A percentile compares a stretch with the other conserved stretches of the same genome.
Conservation (phyloP, 352 stramenopile genomes). For the Lagenidium giganteum region DNA sequence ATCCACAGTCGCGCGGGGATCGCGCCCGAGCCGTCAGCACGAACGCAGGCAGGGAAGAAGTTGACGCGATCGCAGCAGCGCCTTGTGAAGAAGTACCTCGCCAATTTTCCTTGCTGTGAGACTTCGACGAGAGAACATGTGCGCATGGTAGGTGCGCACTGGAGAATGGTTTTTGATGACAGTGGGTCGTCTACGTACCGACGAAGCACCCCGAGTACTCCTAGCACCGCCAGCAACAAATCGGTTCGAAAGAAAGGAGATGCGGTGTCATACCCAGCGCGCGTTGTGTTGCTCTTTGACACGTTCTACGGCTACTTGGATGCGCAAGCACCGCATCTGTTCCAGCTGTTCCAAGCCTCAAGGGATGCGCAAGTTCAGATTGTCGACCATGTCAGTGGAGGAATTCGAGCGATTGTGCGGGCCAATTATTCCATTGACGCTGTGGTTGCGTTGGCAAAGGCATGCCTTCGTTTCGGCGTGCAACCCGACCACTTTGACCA, state of each 20-base stretch:
- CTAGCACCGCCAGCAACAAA: too few relatives aligned
- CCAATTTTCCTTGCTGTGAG: slow-evolving; percentile 28
- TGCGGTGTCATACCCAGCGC: too few relatives aligned
- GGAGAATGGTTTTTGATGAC: slow-evolving; percentile 33
- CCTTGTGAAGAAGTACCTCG: slow-evolving; percentile 36
- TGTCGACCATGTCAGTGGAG: slow-evolving; percentile 45
- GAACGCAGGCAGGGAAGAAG: too few relatives aligned
- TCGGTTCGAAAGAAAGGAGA: slow-evolving; percentile 6
- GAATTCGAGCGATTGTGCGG: slow-evolving; percentile 38
- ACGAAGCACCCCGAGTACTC: too few relatives aligned
- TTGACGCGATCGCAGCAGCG: too few relatives aligned
- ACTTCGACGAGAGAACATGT: slow-evolving; percentile 38
- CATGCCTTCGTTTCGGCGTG: slow-evolving; percentile 43
- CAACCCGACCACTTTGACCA: slow-evolving; percentile 58
- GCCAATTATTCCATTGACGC: slow-evolving; percentile 29
- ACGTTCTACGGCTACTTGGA: slow-evolving; percentile 45
- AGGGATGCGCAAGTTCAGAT: slow-evolving; percentile 39
- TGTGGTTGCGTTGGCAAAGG: slow-evolving; percentile 35
- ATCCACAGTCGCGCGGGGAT: too few relatives aligned
- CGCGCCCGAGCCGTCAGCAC: too few relatives aligned
- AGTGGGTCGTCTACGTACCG: too few relatives aligned
- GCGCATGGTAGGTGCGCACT: slow-evolving; percentile 29
- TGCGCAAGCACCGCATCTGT: slow-evolving; percentile 34
- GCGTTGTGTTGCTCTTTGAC: slow-evolving; percentile 40
- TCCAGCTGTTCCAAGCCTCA: slow-evolving; percentile 43